phyloP scores from a whole-genome alignment of 768 basidiomycete genomes.

The Guyanaporus albipodus region DNA sequence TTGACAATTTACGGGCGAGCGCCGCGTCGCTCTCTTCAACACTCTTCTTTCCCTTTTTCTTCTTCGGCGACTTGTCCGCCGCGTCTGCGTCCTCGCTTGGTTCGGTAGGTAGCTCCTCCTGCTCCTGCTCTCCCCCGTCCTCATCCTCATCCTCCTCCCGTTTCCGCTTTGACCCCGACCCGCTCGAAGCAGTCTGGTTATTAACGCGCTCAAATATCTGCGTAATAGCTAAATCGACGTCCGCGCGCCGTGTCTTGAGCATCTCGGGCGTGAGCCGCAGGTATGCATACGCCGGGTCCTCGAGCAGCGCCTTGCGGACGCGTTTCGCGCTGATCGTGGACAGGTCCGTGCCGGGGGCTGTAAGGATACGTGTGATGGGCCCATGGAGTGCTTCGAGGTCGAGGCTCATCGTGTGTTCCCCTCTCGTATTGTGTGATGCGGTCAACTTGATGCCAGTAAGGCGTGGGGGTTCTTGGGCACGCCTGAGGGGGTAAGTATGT shows the following conservation, averaged over 20 bases:
- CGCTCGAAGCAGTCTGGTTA: constrained; percentile 28
- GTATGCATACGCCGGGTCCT: constrained; percentile 31
- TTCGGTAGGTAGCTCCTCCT: constrained; percentile 14
- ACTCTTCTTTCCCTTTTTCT: constrained; percentile 41
- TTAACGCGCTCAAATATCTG: constrained; percentile 62
- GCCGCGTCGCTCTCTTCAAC: constrained; percentile 63
- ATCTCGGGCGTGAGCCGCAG: constrained; percentile 52
- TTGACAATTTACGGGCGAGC: constrained; percentile 66
- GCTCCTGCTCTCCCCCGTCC: constrained; percentile 14
- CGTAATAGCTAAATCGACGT: constrained; percentile 67
- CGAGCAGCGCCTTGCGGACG: constrained; percentile 72
- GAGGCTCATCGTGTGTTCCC: constrained; percentile 48
- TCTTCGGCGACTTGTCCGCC: constrained; percentile 36
- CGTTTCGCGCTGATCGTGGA: constrained; percentile 81
- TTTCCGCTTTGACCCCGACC: constrained; percentile 27
- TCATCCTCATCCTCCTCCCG: constrained; percentile 21
- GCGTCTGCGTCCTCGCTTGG: constrained; percentile 14
- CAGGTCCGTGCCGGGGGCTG: constrained; percentile 74
- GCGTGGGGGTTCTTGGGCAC: too few relatives aligned
- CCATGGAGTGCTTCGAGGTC: constrained; percentile 54
- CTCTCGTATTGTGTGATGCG: too few relatives aligned
- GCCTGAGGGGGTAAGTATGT: too few relatives aligned
- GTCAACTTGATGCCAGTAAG: too few relatives aligned
- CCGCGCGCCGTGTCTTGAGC: constrained; percentile 62
- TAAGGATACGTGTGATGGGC: constrained; percentile 64